Evolutionary conservation across 116 monocot species (phyloP).

Genomic region (Dioscorea cayenensis): DNA sequence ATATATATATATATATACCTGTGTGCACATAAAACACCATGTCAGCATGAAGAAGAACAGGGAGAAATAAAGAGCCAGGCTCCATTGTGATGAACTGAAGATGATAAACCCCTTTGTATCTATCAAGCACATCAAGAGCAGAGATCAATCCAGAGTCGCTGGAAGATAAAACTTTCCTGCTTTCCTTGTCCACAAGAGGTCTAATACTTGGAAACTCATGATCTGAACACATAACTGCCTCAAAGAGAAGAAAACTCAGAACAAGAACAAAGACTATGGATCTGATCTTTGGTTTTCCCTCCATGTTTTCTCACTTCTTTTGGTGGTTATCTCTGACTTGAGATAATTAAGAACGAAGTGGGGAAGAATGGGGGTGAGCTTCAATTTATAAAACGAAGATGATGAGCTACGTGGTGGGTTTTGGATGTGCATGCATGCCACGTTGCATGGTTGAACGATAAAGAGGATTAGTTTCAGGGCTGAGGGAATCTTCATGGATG

Average conservation of each 20-base stretch:
- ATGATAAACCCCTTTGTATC: constrained; percentile 24
- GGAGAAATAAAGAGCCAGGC: constrained; percentile 49
- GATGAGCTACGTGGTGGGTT: too few relatives aligned
- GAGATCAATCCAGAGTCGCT: constrained; percentile 45
- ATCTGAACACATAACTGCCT: background rate
- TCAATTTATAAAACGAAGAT: too few relatives aligned
- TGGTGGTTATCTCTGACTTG: too few relatives aligned
- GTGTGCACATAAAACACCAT: constrained; percentile 63
- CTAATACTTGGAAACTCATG: background rate
- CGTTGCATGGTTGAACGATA: too few relatives aligned
- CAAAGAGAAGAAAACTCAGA: background rate
- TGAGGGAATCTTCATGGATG: too few relatives aligned
- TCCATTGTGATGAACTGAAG: constrained; percentile 62
- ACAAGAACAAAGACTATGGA: background rate
- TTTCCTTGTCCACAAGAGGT: constrained; percentile 22
- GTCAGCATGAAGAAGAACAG: constrained; percentile 57
- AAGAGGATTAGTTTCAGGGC: too few relatives aligned
- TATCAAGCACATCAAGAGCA: constrained; percentile 44
- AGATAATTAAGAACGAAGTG: too few relatives aligned
- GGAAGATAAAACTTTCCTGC: constrained; percentile 22
- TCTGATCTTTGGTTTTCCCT: background rate
- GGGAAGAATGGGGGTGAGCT: too few relatives aligned
- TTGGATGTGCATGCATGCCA: too few relatives aligned
- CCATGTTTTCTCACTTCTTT: background rate
- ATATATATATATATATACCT: constrained; percentile 14